These are phyloP conservation scores for Areca catechu DNA, from an alignment of 176 grass and related monocot species.

Conservation along the genomic window DNA sequence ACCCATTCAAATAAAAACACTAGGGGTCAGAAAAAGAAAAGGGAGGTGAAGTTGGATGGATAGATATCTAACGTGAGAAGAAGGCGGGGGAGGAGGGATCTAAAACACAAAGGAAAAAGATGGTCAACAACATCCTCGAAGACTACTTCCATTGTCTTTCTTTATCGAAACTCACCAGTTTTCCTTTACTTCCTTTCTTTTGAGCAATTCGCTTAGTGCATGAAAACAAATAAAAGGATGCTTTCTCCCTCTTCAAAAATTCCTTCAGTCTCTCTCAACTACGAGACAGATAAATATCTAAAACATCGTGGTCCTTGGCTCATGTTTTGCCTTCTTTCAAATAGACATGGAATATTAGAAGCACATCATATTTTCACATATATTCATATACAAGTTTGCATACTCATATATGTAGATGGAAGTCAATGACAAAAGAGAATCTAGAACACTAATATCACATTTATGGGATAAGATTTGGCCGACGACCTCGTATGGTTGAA, in stretches of 20 bases:
- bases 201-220: slow-evolving; percentile 7
- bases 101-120: slow-evolving; percentile 23
- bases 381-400: too few relatives aligned
- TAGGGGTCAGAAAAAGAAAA: slow-evolving; percentile 38
- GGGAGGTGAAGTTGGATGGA: slow-evolving; percentile 9
- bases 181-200: slow-evolving; percentile 34
- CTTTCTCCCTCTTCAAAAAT: slow-evolving; percentile 37
- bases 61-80: slow-evolving; percentile 7
- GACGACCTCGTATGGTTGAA: too few relatives aligned
- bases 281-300: background rate
- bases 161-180: slow-evolving; percentile 67
- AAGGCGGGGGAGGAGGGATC: slow-evolving; percentile 21
- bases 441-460: too few relatives aligned
- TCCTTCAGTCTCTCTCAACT: slow-evolving; percentile 11
- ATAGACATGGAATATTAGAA: too few relatives aligned
- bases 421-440: too few relatives aligned
- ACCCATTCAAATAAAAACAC: slow-evolving; percentile 59
- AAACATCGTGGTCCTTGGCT: background rate
- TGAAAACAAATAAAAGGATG: slow-evolving; percentile 39
- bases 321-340: too few relatives aligned
- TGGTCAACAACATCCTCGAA: slow-evolving; percentile 58
- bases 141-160: slow-evolving; percentile 77
- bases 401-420: too few relatives aligned
- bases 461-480: too few relatives aligned
- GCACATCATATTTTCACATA: too few relatives aligned